phyloP scores from a whole-genome alignment of 805 yeast genomes.

The Metschnikowia lachancei region DNA sequence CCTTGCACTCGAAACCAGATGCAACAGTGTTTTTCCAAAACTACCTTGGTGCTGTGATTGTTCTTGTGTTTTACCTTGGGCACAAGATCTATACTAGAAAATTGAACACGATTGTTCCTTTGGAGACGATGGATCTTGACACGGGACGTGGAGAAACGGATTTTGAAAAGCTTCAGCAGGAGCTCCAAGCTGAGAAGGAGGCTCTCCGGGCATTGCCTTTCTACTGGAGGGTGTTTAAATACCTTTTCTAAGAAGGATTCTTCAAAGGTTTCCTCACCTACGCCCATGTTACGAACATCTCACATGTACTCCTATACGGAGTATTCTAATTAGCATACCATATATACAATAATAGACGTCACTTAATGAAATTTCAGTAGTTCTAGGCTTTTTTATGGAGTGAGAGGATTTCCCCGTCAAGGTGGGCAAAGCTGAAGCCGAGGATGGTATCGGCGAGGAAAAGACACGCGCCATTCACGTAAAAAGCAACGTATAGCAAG shows the following conservation, averaged over 20 bases:
- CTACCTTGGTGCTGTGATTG: constrained; percentile 27
- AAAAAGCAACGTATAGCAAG: constrained; percentile 47
- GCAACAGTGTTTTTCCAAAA: constrained; percentile 26
- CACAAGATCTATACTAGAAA: constrained; percentile 26
- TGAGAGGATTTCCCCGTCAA: constrained; percentile 35
- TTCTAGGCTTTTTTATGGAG: constrained; percentile 4
- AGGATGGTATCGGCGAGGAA: constrained; percentile 48
- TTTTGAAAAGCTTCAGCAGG: constrained; percentile 22
- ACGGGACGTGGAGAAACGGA: constrained; percentile 28
- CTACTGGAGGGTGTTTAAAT: constrained; percentile 18
- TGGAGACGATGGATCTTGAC: constrained; percentile 26
- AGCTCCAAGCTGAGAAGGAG: constrained; percentile 22
- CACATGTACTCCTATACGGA: background rate
- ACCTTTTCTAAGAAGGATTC: constrained; percentile 11
- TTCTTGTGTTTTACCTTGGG: constrained; percentile 23
- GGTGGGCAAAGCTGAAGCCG: constrained; percentile 39
- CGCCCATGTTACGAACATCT: too few relatives aligned
- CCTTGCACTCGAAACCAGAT: constrained; percentile 23
- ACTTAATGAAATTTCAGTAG: background rate
- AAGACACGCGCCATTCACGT: constrained; percentile 50
- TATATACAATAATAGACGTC: constrained; percentile 1
- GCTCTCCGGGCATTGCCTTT: constrained; percentile 16
- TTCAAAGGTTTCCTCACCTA: background rate
- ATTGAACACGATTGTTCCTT: constrained; percentile 21
- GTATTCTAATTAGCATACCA: constrained; percentile 1